Conservation (phyloP, 1,139 yeast species). For the Taiozyma sp. region DNA sequence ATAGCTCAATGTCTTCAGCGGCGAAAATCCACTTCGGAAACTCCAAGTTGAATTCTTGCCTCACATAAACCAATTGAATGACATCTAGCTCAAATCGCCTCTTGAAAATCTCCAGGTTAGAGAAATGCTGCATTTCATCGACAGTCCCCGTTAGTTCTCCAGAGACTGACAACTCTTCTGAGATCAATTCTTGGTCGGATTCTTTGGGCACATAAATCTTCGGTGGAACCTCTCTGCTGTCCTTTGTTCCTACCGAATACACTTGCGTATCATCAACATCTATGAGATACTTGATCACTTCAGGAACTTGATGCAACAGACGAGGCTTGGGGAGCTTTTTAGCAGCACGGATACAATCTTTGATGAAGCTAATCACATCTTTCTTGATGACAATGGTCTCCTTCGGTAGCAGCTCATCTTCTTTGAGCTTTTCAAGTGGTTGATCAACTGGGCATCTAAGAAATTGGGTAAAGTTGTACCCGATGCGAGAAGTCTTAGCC, state of each 20-base stretch:
- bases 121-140: neutral
- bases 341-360: conserved; percentile 1
- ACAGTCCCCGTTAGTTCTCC: neutral
- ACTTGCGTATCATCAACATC: neutral
- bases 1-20: neutral
- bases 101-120: neutral
- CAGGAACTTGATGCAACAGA: neutral
- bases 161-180: neutral
- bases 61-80: neutral
- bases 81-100: neutral
- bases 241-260: neutral
- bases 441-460: neutral
- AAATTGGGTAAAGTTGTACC: neutral
- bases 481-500: neutral
- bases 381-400: conserved; percentile 8
- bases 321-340: neutral
- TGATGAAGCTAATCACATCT: conserved; percentile 8
- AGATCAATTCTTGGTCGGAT: neutral
- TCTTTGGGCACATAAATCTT: neutral
- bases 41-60: neutral
- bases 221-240: neutral
- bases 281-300: neutral
- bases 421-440: neutral
- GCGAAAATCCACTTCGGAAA: neutral
- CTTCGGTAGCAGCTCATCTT: conserved; percentile 4